phyloP scores from a whole-genome alignment of 2,329 filamentous ascomycete species.

The Ophiostoma sp. region DNA sequence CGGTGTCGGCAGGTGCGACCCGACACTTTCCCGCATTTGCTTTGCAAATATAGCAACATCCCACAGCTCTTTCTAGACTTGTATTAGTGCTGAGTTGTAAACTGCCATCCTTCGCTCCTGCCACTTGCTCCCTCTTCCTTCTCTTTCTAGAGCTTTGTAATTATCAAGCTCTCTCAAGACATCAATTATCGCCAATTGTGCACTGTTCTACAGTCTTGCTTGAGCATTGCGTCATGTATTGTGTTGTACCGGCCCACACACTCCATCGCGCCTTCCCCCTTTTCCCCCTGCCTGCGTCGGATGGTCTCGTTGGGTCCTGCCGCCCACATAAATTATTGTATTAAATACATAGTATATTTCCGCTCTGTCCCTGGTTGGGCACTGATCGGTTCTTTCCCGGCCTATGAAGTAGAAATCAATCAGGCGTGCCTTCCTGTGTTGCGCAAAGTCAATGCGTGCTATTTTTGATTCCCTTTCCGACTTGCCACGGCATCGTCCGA shows the following conservation, averaged over 20 bases:
- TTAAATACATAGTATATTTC: not conserved
- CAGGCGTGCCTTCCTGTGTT: not conserved
- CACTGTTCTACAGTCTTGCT: not conserved
- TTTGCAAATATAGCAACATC: not conserved
- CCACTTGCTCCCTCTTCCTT: not conserved
- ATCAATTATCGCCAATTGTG: not conserved
- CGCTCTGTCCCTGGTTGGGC: not conserved
- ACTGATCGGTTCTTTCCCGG: not conserved
- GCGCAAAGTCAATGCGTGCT: not conserved
- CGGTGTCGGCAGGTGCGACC: constrained; percentile 18
- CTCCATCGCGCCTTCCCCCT: constrained; percentile 20
- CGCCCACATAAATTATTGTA: not conserved
- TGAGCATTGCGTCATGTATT: constrained; percentile 24
- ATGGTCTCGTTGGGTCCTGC: not conserved
- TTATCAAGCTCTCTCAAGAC: not conserved
- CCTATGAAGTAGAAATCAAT: not conserved
- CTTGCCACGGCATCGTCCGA: not conserved
- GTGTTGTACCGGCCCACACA: constrained; percentile 14
- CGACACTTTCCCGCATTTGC: not conserved
- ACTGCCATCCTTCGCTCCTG: not conserved
- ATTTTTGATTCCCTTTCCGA: not conserved
- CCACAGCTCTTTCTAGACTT: not conserved
- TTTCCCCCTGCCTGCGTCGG: constrained; percentile 17
- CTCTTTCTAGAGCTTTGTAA: not conserved
- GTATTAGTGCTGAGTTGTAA: not conserved